A percentile compares a stretch with the other conserved stretches of the same genome.
phyloP scores from a whole-genome alignment of 1,284 basidiomycete species.

The Trichosporon sp. region DNA sequence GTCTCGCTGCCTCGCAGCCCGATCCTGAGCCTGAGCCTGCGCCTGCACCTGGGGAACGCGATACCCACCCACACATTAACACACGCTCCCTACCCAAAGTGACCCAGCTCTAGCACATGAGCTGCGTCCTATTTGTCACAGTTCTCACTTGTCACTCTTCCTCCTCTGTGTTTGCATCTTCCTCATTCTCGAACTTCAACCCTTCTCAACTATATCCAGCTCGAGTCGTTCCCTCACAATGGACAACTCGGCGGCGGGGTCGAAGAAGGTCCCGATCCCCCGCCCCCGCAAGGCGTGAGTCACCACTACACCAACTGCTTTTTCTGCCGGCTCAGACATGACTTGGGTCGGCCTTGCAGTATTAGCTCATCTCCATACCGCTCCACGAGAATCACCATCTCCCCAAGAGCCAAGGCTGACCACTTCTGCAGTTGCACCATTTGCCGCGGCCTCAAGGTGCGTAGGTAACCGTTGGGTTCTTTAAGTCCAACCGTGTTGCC shows the following conservation, averaged over 20 bases:
- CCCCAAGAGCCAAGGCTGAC: conserved; percentile 17
- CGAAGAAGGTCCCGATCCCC: conserved; percentile 27
- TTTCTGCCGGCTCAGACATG: conserved; percentile 2
- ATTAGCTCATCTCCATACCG: not conserved
- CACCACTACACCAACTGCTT: not conserved
- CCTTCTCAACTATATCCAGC: not conserved
- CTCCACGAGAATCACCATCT: not conserved
- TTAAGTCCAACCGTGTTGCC: not conserved
- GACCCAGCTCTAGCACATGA: conserved; percentile 1
- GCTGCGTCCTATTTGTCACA: not conserved
- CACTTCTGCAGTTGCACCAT: conserved; percentile 23
- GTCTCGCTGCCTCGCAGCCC: not conserved
- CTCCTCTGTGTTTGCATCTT: conserved; percentile 2
- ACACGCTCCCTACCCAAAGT: not conserved
- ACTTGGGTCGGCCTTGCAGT: not conserved
- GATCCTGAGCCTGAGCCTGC: too few species aligned
- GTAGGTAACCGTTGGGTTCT: not conserved
- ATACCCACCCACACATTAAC: not conserved
- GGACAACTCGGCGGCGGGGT: not conserved
- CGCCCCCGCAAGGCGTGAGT: conserved; percentile 34
- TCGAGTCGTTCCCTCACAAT: conserved; percentile 4
- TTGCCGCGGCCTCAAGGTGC: conserved; percentile 28
- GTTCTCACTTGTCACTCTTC: not conserved
- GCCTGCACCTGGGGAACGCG: not conserved
- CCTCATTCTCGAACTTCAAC: conserved; percentile 3